Evolutionary conservation across 305 asterid species (phyloP).

Genomic region (Plantago lanceolata): DNA sequence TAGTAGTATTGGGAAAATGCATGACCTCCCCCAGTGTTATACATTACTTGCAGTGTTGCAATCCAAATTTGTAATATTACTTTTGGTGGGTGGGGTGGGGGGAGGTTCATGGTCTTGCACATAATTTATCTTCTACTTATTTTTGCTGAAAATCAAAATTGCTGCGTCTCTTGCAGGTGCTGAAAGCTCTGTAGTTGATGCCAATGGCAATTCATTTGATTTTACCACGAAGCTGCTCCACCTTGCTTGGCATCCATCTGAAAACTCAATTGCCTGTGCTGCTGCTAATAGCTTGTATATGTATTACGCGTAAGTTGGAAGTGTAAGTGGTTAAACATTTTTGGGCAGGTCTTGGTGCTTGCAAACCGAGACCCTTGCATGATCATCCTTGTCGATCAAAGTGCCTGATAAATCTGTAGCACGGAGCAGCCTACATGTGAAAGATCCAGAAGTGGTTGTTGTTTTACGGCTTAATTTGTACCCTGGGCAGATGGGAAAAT

Average conservation of each 20-base stretch:
- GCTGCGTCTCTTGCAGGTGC: slow-evolving; percentile 39
- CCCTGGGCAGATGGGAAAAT: slow-evolving; percentile 31
- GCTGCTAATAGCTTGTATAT: slow-evolving; percentile 98
- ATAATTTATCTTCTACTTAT: not conserved
- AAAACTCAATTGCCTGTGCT: slow-evolving; percentile 92
- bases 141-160: slow-evolving; percentile 1
- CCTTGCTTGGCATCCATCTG: slow-evolving; percentile 96
- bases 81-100: no score
- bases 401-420: slow-evolving; percentile 41
- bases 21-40: not conserved
- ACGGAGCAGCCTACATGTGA: slow-evolving; percentile 22
- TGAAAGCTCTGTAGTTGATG: slow-evolving; percentile 77
- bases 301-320: slow-evolving; percentile 68
- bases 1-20: not conserved
- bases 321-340: slow-evolving; percentile 38
- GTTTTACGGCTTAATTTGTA: slow-evolving; percentile 30
- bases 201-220: slow-evolving; percentile 85
- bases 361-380: slow-evolving; percentile 31
- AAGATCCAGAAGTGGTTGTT: slow-evolving; percentile 26
- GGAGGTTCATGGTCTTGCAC: not conserved
- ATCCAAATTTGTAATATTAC: no score
- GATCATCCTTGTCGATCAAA: slow-evolving; percentile 33
- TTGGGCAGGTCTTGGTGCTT: slow-evolving; percentile 38
- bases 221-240: slow-evolving; percentile 89
- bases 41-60: no score